phyloP scores from a whole-genome alignment of 805 yeast genomes.

The Nakazawaea ishiwadae region DNA sequence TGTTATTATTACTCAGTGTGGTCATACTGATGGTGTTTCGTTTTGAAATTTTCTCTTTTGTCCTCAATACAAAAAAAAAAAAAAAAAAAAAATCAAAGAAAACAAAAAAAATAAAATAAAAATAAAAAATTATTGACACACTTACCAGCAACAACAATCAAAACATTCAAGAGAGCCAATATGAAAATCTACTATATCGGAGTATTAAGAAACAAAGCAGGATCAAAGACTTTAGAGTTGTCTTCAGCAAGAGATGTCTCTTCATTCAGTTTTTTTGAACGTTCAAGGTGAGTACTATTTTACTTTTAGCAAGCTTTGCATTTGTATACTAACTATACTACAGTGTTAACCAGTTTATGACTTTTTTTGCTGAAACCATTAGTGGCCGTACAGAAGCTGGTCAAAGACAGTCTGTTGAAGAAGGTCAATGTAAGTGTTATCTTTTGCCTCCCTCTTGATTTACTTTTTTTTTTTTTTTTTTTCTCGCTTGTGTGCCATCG shows the following conservation, averaged over 20 bases:
- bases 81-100: background rate
- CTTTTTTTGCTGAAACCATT: slow-evolving; percentile 88
- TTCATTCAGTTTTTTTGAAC: slow-evolving; percentile 86
- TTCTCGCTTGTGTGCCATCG: no score
- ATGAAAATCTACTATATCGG: slow-evolving; percentile 95
- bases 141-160: background rate
- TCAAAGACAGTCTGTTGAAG: slow-evolving; percentile 92
- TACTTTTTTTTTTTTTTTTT: no score
- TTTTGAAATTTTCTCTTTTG: background rate
- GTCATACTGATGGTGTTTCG: no score
- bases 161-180: background rate
- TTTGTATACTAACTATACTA: background rate
- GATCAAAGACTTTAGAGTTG: slow-evolving; percentile 68
- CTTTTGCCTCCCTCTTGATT: no score
- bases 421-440: slow-evolving; percentile 43
- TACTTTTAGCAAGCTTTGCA: background rate
- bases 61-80: background rate
- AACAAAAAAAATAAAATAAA: background rate
- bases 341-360: slow-evolving; percentile 87
- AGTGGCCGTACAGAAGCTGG: slow-evolving; percentile 84
- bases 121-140: background rate
- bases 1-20: no score
- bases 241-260: slow-evolving; percentile 77
- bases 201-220: slow-evolving; percentile 58
- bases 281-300: slow-evolving; percentile 35